phyloP scores from a whole-genome alignment of 2,329 filamentous ascomycete species.

The Nemania sp. region DNA sequence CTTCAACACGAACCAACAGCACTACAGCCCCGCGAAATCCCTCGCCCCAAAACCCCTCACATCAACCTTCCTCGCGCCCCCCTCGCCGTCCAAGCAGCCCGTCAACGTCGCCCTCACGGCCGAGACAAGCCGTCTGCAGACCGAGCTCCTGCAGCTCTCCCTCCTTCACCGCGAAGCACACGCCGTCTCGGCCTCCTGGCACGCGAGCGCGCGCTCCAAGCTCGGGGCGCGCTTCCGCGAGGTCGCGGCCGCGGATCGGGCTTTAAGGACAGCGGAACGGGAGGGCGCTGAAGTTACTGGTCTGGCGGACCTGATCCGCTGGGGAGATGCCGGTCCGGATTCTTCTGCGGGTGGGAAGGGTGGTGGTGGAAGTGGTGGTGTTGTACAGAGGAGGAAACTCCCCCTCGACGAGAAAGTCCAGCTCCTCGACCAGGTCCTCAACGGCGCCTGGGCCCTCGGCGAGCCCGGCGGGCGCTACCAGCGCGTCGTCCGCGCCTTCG shows the following conservation, averaged over 20 bases:
- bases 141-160: conserved; percentile 74
- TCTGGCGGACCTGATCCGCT: conserved; percentile 63
- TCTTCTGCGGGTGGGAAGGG: no score
- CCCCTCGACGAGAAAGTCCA: conserved; percentile 68
- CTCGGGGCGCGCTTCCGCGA: conserved; percentile 61
- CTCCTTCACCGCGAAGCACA: conserved; percentile 69
- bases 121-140: conserved; percentile 70
- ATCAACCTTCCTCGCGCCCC: conserved; percentile 67
- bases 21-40: conserved; percentile 74
- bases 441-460: conserved; percentile 68
- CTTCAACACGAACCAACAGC: conserved; percentile 74
- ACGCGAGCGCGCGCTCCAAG: conserved; percentile 64
- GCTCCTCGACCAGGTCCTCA: conserved; percentile 66
- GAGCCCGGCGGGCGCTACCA: conserved; percentile 68
- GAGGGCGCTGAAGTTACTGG: conserved; percentile 64
- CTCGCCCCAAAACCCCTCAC: conserved; percentile 72
- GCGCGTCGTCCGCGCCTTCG: conserved; percentile 67
- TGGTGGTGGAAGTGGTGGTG: no score
- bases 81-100: conserved; percentile 71
- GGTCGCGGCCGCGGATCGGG: conserved; percentile 53
- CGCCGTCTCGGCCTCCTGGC: conserved; percentile 62
- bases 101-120: conserved; percentile 69
- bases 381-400: conserved; percentile 30
- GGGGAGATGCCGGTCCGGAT: conserved; percentile 53
- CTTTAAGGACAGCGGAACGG: conserved; percentile 55